These are phyloP conservation scores for Angomonas ambiguus DNA, from an alignment of 208 protist genomes.

Conservation along the genomic window DNA sequence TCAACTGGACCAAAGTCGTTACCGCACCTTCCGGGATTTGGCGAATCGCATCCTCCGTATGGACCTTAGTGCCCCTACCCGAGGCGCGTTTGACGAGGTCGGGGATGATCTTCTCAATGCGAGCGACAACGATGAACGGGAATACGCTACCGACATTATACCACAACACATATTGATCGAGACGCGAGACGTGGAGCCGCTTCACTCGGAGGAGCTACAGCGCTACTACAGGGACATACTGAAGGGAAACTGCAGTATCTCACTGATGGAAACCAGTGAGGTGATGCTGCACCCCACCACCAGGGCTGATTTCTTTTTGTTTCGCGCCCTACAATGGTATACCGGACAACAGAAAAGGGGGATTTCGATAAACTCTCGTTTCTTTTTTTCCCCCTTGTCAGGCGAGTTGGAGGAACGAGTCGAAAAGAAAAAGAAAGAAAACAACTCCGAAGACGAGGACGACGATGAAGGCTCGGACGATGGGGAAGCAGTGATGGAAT, in stretches of 20 bases:
- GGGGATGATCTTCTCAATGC: not conserved
- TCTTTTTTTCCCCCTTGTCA: constrained; percentile 12
- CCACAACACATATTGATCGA: constrained; percentile 27
- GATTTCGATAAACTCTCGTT: not conserved
- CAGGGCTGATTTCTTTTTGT: not conserved
- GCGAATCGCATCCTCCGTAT: constrained; percentile 5
- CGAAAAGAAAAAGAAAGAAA: constrained; percentile 1
- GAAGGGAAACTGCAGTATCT: not conserved
- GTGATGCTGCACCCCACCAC: not conserved
- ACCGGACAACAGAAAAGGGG: not conserved
- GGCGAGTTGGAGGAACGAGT: constrained; percentile 8
- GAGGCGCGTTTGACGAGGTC: not conserved
- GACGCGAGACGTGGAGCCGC: constrained; percentile 13
- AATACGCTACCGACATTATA: not conserved
- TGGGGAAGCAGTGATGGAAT: constrained; percentile 8
- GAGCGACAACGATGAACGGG: constrained; percentile 9
- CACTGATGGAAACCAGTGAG: not conserved
- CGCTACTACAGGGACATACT: not conserved
- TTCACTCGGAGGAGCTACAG: not conserved
- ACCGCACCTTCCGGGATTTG: not conserved
- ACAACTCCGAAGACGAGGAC: constrained; percentile 11
- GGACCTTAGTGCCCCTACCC: not conserved
- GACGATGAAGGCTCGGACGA: constrained; percentile 5
- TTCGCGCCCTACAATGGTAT: not conserved
- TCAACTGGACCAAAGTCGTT: not conserved